Evolutionary conservation across 371 early-diverging fungal species (phyloP).

Genomic region (Caulochytrium protostelioides): DNA sequence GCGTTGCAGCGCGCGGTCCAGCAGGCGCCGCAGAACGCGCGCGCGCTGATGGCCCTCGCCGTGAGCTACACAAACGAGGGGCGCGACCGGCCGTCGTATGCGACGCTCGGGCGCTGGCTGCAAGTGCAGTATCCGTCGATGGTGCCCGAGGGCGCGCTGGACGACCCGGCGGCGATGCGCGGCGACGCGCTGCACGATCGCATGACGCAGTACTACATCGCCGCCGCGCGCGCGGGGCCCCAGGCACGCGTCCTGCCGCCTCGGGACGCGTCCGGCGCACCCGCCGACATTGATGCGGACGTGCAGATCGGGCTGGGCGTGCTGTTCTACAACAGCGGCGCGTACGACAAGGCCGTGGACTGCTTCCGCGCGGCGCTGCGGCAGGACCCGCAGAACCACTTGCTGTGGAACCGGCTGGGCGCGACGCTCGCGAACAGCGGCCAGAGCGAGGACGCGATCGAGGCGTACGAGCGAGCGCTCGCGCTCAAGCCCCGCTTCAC

Average conservation of each 20-base stretch:
- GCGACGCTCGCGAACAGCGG: slow-evolving; percentile 78
- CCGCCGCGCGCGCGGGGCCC: neutral
- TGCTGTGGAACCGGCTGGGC: slow-evolving; percentile 80
- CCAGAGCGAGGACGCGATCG: slow-evolving; percentile 50
- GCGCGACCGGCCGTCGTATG: slow-evolving; percentile 12
- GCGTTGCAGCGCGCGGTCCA: slow-evolving; percentile 16
- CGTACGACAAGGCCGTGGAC: slow-evolving; percentile 83
- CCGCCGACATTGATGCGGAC: too few relatives aligned
- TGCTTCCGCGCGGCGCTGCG: slow-evolving; percentile 82
- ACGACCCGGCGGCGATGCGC: neutral
- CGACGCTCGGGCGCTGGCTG: slow-evolving; percentile 15
- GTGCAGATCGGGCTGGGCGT: slow-evolving; percentile 86
- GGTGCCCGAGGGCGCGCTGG: neutral
- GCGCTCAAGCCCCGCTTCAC: slow-evolving; percentile 75
- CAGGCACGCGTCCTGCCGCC: too few relatives aligned
- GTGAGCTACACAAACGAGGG: slow-evolving; percentile 19
- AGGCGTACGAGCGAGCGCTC: slow-evolving; percentile 70
- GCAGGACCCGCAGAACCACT: slow-evolving; percentile 60
- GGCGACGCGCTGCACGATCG: slow-evolving; percentile 1
- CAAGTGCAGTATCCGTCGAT: slow-evolving; percentile 10
- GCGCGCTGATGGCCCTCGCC: slow-evolving; percentile 15
- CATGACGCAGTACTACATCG: slow-evolving; percentile 1
- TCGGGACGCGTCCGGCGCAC: too few relatives aligned
- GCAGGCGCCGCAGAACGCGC: slow-evolving; percentile 11
- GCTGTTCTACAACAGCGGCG: slow-evolving; percentile 67